A percentile compares a stretch with the other conserved stretches of the same genome.
phyloP scores from a whole-genome alignment of 805 yeast genomes.

The Kodamaea kaohsiungensis region DNA sequence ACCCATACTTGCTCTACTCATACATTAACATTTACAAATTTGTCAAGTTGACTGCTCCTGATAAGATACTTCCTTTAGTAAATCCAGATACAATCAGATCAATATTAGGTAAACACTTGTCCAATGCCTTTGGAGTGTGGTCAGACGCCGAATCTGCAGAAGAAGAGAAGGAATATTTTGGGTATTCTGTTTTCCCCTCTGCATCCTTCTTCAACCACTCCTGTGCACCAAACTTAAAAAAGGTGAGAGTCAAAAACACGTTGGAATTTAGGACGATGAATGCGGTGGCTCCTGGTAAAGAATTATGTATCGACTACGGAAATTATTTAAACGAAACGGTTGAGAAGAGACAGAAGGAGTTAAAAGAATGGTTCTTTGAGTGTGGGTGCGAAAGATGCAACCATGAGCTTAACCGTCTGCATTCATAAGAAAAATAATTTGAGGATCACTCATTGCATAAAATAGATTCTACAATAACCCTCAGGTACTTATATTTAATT shows the following conservation, averaged over 20 bases:
- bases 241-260: conserved; percentile 39
- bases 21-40: conserved; percentile 51
- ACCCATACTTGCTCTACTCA: conserved; percentile 49
- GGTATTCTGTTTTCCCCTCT: conserved; percentile 59
- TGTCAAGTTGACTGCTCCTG: conserved; percentile 38
- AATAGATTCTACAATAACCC: not conserved
- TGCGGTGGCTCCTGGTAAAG: conserved; percentile 46
- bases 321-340: conserved; percentile 44
- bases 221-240: conserved; percentile 56
- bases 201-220: conserved; percentile 72
- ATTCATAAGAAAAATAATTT: not conserved
- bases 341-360: conserved; percentile 39
- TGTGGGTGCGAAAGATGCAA: conserved; percentile 54
- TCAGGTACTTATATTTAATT: no score
- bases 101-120: conserved; percentile 59
- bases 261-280: conserved; percentile 44
- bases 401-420: conserved; percentile 14
- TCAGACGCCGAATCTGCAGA: conserved; percentile 36
- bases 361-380: conserved; percentile 59
- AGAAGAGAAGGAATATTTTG: conserved; percentile 56
- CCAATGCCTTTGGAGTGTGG: conserved; percentile 74
- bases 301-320: conserved; percentile 64
- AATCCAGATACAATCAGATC: conserved; percentile 42
- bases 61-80: conserved; percentile 32
- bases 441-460: not conserved